These are phyloP conservation scores for Paramecium caudatum DNA, from an alignment of 73 alveolate genomes.

Conservation along the genomic window DNA sequence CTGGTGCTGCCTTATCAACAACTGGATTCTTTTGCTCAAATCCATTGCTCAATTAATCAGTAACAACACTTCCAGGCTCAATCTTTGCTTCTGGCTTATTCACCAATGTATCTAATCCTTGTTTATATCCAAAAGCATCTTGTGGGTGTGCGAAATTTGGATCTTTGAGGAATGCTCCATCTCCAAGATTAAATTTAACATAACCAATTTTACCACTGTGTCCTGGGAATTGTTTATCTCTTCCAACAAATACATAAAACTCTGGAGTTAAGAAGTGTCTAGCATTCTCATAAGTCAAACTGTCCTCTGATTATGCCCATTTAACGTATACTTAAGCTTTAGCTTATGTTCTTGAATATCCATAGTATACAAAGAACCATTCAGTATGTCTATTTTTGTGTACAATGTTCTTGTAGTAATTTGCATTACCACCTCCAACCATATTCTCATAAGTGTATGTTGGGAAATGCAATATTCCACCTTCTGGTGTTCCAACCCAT, in stretches of 20 bases:
- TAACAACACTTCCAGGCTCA: not conserved
- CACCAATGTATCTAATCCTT: not conserved
- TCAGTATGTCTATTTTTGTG: slow-evolving; percentile 6
- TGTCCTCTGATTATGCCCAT: not conserved
- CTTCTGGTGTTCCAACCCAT: slow-evolving; percentile 56
- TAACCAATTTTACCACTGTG: slow-evolving; percentile 56
- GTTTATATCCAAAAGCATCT: slow-evolving; percentile 33
- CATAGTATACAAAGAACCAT: slow-evolving; percentile 58
- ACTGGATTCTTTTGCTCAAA: slow-evolving; percentile 26
- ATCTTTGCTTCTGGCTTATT: not conserved
- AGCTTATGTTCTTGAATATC: not conserved
- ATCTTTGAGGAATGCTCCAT: slow-evolving; percentile 53
- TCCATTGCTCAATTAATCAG: not conserved
- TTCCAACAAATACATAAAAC: slow-evolving; percentile 36
- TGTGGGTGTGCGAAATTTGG: not conserved
- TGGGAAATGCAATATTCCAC: slow-evolving; percentile 58
- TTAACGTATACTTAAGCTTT: slow-evolving; percentile 30
- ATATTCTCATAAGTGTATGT: slow-evolving; percentile 41
- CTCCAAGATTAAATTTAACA: slow-evolving; percentile 56
- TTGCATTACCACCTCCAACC: slow-evolving; percentile 65
- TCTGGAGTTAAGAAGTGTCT: slow-evolving; percentile 45
- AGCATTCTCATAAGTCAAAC: slow-evolving; percentile 55
- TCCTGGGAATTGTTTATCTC: slow-evolving; percentile 10
- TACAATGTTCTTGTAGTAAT: slow-evolving; percentile 26
- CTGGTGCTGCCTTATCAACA: not conserved